Evolutionary conservation across 306 rosid species (phyloP).

Genomic region (Malus asiatica): DNA sequence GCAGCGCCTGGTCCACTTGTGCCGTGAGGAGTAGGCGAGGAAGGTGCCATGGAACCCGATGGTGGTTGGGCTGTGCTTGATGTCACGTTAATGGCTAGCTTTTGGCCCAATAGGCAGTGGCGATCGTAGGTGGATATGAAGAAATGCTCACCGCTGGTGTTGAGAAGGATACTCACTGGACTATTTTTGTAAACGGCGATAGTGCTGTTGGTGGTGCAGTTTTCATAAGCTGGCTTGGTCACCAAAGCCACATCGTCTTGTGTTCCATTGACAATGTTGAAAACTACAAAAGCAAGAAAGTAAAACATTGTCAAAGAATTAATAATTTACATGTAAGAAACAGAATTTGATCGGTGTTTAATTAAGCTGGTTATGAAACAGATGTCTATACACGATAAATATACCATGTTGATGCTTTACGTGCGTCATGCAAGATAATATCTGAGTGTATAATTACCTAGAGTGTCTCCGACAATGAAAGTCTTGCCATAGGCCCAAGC

Average conservation of each 20-base stretch:
- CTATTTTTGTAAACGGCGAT: slow-evolving; percentile 15
- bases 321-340: neutral
- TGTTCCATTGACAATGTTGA: slow-evolving; percentile 28
- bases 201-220: slow-evolving; percentile 32
- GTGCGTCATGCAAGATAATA: no score
- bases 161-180: slow-evolving; percentile 32
- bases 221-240: slow-evolving; percentile 31
- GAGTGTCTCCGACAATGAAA: slow-evolving; percentile 42
- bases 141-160: slow-evolving; percentile 33
- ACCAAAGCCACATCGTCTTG: slow-evolving; percentile 51
- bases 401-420: no score
- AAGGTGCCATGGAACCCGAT: neutral
- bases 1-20: slow-evolving; percentile 11
- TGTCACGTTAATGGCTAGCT: slow-evolving; percentile 46
- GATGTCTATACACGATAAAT: no score
- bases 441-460: slow-evolving; percentile 20
- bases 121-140: slow-evolving; percentile 36
- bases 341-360: neutral
- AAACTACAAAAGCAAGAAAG: slow-evolving; percentile 25
- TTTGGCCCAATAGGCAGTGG: slow-evolving; percentile 45
- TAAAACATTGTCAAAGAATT: neutral
- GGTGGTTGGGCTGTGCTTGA: neutral
- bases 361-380: slow-evolving; percentile 3
- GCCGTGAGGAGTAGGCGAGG: neutral
- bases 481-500: slow-evolving; percentile 36